These are phyloP conservation scores for Penicillium angulare DNA, from an alignment of 495 filamentous ascomycete genomes.

Conservation along the genomic window DNA sequence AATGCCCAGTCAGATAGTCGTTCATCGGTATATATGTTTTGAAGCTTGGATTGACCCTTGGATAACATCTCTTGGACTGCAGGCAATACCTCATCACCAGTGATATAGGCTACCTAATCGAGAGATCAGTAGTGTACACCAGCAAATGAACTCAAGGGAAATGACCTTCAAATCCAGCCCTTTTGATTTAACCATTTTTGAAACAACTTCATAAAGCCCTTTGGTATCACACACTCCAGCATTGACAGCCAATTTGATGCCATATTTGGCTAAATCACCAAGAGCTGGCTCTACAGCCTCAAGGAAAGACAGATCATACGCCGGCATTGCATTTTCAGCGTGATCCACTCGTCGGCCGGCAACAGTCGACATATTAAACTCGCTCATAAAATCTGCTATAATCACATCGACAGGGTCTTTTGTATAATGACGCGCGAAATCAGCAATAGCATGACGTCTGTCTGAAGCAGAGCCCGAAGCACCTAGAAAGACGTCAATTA, in stretches of 20 bases:
- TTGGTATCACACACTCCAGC: slow-evolving; percentile 54
- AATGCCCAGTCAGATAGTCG: slow-evolving; percentile 48
- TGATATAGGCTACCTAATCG: slow-evolving; percentile 43
- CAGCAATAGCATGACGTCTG: slow-evolving; percentile 53
- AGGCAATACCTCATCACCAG: slow-evolving; percentile 51
- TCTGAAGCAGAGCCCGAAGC: slow-evolving; percentile 57
- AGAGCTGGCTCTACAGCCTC: slow-evolving; percentile 53
- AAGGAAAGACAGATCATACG: slow-evolving; percentile 54
- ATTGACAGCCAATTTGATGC: slow-evolving; percentile 59
- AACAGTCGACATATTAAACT: slow-evolving; percentile 51
- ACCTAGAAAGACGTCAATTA: slow-evolving; percentile 9
- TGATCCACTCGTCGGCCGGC: slow-evolving; percentile 44
- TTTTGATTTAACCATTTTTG: slow-evolving; percentile 39
- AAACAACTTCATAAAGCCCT: slow-evolving; percentile 45
- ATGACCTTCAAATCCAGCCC: slow-evolving; percentile 44
- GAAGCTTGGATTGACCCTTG: slow-evolving; percentile 38
- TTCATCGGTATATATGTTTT: slow-evolving; percentile 53
- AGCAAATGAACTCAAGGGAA: neutral
- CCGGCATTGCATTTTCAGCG: slow-evolving; percentile 19
- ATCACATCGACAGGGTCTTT: slow-evolving; percentile 55
- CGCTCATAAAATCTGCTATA: slow-evolving; percentile 58
- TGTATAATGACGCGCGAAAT: slow-evolving; percentile 44
- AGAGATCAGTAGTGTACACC: neutral
- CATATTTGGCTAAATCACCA: slow-evolving; percentile 45
- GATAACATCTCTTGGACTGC: slow-evolving; percentile 38